Percentiles rank a stretch among this genome's conserved stretches.
Conservation (phyloP, 169 alveolate species). For the Eimeria zaria region DNA sequence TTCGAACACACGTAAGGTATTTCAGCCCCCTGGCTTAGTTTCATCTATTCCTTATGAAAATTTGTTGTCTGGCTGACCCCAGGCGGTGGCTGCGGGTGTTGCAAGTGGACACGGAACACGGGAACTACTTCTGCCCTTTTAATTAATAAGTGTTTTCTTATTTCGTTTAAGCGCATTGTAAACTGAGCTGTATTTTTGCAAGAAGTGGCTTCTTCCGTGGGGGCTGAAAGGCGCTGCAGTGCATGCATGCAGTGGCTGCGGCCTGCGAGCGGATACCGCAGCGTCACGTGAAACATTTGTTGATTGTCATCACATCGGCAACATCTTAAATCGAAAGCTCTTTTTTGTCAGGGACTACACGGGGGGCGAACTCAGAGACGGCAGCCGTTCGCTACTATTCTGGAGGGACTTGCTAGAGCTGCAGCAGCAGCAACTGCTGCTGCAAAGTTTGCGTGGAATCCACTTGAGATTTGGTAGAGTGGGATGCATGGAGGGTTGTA, state of each 20-base stretch:
- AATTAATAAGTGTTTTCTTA: neutral
- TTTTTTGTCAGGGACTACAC: neutral
- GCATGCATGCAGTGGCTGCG: constrained; percentile 38
- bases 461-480: too few species aligned
- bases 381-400: neutral
- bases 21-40: neutral
- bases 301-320: neutral
- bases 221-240: neutral
- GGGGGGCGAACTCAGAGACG: neutral
- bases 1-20: neutral
- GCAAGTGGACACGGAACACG: neutral
- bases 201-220: neutral
- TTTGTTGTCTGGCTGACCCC: neutral
- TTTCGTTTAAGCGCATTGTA: neutral
- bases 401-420: neutral
- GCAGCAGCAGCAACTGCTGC: neutral
- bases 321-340: neutral
- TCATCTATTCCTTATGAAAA: too few species aligned
- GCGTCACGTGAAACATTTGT: neutral
- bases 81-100: neutral
- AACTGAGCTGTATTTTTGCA: neutral
- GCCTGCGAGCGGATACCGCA: neutral
- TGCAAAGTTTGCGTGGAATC: neutral
- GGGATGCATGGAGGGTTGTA: neutral
- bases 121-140: neutral